Conservation (phyloP, 768 basidiomycete genomes). For the Zangia roseola region DNA sequence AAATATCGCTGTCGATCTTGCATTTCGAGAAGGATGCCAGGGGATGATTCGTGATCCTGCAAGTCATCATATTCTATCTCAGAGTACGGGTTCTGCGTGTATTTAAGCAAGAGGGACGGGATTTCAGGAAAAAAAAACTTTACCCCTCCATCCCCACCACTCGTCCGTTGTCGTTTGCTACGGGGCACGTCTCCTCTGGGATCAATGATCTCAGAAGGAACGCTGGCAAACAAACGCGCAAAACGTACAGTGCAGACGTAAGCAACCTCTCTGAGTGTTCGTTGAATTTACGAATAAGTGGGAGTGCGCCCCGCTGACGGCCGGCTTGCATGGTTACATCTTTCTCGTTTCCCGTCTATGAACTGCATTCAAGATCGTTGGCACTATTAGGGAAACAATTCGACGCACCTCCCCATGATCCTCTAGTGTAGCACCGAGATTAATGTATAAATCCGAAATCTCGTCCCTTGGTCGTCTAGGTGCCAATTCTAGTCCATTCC, state of each 20-base stretch:
- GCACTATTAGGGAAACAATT: background rate
- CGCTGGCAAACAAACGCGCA: slow-evolving; percentile 1
- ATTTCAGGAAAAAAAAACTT: slow-evolving; percentile 4
- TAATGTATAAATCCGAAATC: slow-evolving; percentile 73
- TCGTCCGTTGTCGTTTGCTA: slow-evolving; percentile 58
- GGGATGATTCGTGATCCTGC: slow-evolving; percentile 60
- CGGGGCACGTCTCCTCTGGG: slow-evolving; percentile 55
- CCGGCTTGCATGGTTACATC: slow-evolving; percentile 98
- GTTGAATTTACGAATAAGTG: slow-evolving; percentile 95
- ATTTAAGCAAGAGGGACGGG: background rate
- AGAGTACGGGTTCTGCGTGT: slow-evolving; percentile 34
- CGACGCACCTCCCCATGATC: slow-evolving; percentile 81
- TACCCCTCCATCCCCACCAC: slow-evolving; percentile 45
- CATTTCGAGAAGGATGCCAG: slow-evolving; percentile 83
- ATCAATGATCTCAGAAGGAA: background rate
- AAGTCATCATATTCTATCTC: slow-evolving; percentile 88
- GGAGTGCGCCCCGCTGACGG: slow-evolving; percentile 80
- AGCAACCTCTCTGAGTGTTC: slow-evolving; percentile 92
- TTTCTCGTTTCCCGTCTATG: slow-evolving; percentile 81
- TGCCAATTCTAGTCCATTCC: slow-evolving; percentile 56
- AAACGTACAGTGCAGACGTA: slow-evolving; percentile 69
- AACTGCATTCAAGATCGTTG: background rate
- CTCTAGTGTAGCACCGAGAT: slow-evolving; percentile 83
- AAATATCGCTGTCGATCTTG: slow-evolving; percentile 82
- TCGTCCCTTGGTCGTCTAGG: slow-evolving; percentile 69